Percentiles rank a stretch among this genome's conserved stretches.
phyloP scores from a whole-genome alignment of 805 yeast species.

The Vanderwaltozyma tropicalis region DNA sequence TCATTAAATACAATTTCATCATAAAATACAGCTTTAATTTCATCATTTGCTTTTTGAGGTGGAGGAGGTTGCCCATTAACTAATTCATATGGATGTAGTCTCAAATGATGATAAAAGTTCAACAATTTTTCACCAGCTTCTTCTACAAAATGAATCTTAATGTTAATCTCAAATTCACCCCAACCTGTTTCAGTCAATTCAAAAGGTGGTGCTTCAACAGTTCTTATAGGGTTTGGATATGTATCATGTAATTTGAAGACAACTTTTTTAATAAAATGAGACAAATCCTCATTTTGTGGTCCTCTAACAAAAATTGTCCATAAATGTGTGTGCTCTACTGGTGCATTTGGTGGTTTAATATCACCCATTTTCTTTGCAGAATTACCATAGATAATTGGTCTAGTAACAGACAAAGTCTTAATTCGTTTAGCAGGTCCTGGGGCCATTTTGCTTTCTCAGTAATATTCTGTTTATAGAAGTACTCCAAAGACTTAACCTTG shows the following conservation, averaged over 20 bases:
- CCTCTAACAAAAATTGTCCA: conserved; percentile 91
- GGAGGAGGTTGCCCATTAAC: conserved; percentile 10
- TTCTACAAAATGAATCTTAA: conserved; percentile 76
- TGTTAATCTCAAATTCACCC: conserved; percentile 96
- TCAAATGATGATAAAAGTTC: conserved; percentile 77
- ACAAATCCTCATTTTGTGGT: conserved; percentile 68
- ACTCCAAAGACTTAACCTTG: too few relatives aligned
- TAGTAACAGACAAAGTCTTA: conserved; percentile 54
- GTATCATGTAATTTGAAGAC: conserved; percentile 94
- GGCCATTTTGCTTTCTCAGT: conserved; percentile 12
- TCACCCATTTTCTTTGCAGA: conserved; percentile 57
- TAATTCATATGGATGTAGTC: conserved; percentile 76
- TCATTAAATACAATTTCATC: conserved; percentile 93
- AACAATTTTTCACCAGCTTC: conserved; percentile 84
- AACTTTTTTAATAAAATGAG: conserved; percentile 77
- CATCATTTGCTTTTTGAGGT: conserved; percentile 22
- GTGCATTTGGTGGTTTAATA: conserved; percentile 49
- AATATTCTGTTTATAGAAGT: not conserved
- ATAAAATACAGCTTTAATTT: conserved; percentile 53
- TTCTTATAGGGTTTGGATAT: conserved; percentile 74
- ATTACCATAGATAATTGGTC: conserved; percentile 78
- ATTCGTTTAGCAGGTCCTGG: conserved; percentile 23
- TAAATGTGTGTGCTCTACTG: conserved; percentile 83
- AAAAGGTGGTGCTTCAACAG: conserved; percentile 83
- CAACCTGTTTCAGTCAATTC: conserved; percentile 97